Conservation (phyloP, 164 flowering plant genomes). For the Nelumbo lutea region DNA sequence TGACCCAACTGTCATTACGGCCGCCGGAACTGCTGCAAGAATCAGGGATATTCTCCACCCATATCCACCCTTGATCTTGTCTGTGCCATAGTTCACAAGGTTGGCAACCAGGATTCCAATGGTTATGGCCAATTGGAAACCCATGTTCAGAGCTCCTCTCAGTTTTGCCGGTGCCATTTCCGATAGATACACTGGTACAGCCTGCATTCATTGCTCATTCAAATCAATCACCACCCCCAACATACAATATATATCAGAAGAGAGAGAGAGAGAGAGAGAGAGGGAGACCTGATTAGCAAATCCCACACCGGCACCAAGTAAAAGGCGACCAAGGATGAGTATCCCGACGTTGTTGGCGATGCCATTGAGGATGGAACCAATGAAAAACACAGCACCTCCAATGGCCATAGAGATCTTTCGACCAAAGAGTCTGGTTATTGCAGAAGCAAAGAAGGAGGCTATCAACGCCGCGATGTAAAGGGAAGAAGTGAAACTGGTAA, state of each 20-base stretch:
- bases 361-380: slow-evolving; percentile 31
- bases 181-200: slow-evolving; percentile 20
- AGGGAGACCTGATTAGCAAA: slow-evolving; percentile 33
- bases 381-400: slow-evolving; percentile 26
- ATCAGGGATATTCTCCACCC: slow-evolving; percentile 17
- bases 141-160: slow-evolving; percentile 20
- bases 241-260: not conserved
- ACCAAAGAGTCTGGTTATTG: slow-evolving; percentile 23
- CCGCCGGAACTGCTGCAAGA: slow-evolving; percentile 17
- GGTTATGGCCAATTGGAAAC: slow-evolving; percentile 17
- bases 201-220: slow-evolving; percentile 5
- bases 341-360: slow-evolving; percentile 20
- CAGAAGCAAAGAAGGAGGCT: slow-evolving; percentile 31
- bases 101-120: slow-evolving; percentile 19
- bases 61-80: slow-evolving; percentile 16
- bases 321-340: slow-evolving; percentile 33
- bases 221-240: not conserved
- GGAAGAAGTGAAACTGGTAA: slow-evolving; percentile 39
- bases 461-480: slow-evolving; percentile 38
- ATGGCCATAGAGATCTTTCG: slow-evolving; percentile 29
- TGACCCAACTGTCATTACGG: slow-evolving; percentile 20
- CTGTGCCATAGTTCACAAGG: slow-evolving; percentile 16
- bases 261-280: too few relatives aligned
- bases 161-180: slow-evolving; percentile 20
- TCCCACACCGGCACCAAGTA: slow-evolving; percentile 44